phyloP scores from a whole-genome alignment of 495 filamentous ascomycete species.

The Xylaria castorea region DNA sequence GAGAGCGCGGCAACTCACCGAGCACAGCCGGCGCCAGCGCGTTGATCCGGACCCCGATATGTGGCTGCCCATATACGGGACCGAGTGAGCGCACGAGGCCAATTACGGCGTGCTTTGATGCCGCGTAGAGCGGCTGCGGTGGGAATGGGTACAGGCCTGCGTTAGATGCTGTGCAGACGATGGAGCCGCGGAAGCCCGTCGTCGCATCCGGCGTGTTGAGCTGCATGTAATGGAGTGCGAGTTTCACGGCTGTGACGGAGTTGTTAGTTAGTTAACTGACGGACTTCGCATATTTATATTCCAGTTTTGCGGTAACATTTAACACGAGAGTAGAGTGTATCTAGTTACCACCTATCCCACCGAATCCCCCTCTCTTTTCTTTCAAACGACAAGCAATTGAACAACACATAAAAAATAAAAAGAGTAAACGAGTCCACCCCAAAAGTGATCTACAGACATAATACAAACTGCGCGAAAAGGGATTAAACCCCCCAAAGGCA shows the following conservation, averaged over 20 bases:
- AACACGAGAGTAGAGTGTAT: background rate
- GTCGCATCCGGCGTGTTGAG: constrained; percentile 44
- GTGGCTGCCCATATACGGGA: constrained; percentile 38
- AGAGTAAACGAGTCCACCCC: background rate
- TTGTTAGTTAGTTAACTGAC: constrained; percentile 8
- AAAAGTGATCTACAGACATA: background rate
- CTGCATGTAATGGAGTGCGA: constrained; percentile 60
- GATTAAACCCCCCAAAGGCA: background rate
- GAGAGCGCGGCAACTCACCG: constrained; percentile 38
- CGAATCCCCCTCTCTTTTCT: no score
- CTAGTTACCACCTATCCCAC: background rate
- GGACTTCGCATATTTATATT: background rate
- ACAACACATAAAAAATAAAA: background rate
- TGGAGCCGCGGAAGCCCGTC: constrained; percentile 48
- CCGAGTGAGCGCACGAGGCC: constrained; percentile 59
- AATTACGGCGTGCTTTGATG: constrained; percentile 59
- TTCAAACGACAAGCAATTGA: background rate
- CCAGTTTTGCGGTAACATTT: background rate
- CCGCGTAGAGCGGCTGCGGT: constrained; percentile 60
- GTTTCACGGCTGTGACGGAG: constrained; percentile 53
- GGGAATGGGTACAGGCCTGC: constrained; percentile 64
- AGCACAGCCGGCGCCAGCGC: constrained; percentile 60
- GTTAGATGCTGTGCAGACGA: constrained; percentile 65
- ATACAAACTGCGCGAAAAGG: background rate
- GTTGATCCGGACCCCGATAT: constrained; percentile 58